Conservation (phyloP, 129 eudicot genomes). For the Sambucus nigra region DNA sequence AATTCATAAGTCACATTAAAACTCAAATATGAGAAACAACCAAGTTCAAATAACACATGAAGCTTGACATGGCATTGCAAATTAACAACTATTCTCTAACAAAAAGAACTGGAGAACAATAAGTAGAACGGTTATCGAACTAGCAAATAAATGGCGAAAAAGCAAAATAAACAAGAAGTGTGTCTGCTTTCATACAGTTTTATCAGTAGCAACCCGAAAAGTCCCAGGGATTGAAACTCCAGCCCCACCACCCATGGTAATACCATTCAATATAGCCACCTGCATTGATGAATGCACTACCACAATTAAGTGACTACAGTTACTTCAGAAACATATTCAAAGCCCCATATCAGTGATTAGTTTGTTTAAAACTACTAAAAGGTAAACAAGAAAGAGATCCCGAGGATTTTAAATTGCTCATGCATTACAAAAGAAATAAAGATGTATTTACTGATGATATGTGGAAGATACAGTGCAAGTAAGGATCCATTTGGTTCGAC, state of each 20-base stretch:
- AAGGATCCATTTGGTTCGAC: too few species aligned
- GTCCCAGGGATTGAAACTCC: slow-evolving; percentile 84
- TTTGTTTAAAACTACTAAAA: neutral
- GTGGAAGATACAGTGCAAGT: too few species aligned
- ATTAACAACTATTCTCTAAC: neutral
- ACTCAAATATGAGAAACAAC: too few species aligned
- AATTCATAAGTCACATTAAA: too few species aligned
- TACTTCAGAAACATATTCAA: neutral
- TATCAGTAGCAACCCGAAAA: slow-evolving; percentile 85
- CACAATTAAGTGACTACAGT: neutral
- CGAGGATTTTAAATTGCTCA: neutral
- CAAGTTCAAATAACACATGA: too few species aligned
- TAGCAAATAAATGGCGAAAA: neutral
- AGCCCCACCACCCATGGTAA: slow-evolving; percentile 95
- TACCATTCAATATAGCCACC: slow-evolving; percentile 85
- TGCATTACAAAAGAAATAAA: neutral
- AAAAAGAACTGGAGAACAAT: neutral
- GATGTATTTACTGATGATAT: too few species aligned
- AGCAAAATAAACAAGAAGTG: neutral
- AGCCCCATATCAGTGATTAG: slow-evolving; percentile 1
- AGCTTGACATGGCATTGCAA: neutral
- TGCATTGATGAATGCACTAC: slow-evolving; percentile 21
- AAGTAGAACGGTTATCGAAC: neutral
- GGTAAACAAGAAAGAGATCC: neutral
- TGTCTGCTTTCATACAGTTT: slow-evolving; percentile 46